A percentile compares a stretch with the other conserved stretches of the same genome.
These are phyloP conservation scores for Pelargonium myrrhifolium DNA, from an alignment of 441 rosid genomes.

Conservation along the genomic window DNA sequence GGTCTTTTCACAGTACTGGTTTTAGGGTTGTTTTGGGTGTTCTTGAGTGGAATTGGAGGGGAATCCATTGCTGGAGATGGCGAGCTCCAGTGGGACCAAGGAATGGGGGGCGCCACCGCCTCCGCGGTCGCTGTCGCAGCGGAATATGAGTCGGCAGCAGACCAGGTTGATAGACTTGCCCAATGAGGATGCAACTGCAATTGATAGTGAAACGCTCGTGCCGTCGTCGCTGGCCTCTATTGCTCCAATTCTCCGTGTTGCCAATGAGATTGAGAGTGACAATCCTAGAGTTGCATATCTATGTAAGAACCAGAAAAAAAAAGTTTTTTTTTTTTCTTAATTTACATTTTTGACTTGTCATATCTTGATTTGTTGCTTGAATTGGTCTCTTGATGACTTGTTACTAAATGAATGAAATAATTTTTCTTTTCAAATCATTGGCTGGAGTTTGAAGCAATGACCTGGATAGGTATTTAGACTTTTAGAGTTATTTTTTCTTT, in stretches of 20 bases:
- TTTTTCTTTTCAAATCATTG: no score
- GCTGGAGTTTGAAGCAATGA: background rate
- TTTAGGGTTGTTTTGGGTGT: background rate
- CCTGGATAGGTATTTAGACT: no score
- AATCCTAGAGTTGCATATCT: constrained; percentile 84
- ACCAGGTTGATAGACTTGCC: constrained; percentile 49
- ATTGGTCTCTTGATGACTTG: background rate
- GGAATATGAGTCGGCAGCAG: constrained; percentile 34
- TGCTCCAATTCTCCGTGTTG: constrained; percentile 80
- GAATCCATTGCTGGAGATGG: constrained; percentile 34
- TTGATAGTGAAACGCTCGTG: constrained; percentile 77
- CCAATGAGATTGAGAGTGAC: constrained; percentile 63
- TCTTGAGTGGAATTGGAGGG: background rate
- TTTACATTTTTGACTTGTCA: background rate
- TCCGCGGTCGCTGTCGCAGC: constrained; percentile 34
- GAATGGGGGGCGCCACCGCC: constrained; percentile 18
- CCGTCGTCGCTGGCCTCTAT: constrained; percentile 65
- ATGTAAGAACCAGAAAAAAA: constrained; percentile 34
- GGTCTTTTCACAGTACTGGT: background rate
- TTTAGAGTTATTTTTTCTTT: no score
- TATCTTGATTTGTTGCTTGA: background rate
- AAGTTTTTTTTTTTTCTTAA: background rate
- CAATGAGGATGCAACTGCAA: constrained; percentile 35
- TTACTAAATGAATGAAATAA: no score
- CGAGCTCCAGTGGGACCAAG: constrained; percentile 71